phyloP scores from a whole-genome alignment of 2,329 filamentous ascomycete genomes.

The Rhexocercosporidium sp. region DNA sequence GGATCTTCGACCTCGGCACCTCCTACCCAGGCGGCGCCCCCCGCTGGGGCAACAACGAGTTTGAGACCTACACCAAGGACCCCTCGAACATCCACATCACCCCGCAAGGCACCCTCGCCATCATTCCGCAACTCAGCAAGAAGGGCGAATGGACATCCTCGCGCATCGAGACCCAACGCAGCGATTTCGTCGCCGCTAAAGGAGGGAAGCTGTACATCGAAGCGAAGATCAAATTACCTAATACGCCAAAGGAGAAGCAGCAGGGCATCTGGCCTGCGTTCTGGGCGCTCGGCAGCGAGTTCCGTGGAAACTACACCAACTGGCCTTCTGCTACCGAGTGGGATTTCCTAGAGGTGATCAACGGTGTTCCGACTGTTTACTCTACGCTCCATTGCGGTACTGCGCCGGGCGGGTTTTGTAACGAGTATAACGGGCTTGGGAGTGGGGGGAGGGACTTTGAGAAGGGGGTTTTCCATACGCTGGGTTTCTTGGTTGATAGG shows the following conservation, averaged over 20 bases:
- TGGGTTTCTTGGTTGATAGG: conserved; percentile 45
- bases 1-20: conserved; percentile 52
- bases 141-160: conserved; percentile 49
- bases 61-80: conserved; percentile 53
- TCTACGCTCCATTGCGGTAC: conserved; percentile 51
- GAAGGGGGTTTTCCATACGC: conserved; percentile 44
- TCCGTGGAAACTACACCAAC: conserved; percentile 46
- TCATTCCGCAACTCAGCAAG: conserved; percentile 41
- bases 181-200: conserved; percentile 43
- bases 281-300: conserved; percentile 50
- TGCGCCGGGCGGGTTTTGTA: conserved; percentile 48
- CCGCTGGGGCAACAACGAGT: conserved; percentile 56
- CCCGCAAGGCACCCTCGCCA: conserved; percentile 45
- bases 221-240: conserved; percentile 47
- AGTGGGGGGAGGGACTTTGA: conserved; percentile 30
- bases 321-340: conserved; percentile 53
- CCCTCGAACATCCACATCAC: conserved; percentile 50
- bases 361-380: conserved; percentile 45
- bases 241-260: conserved; percentile 35
- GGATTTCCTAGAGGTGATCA: conserved; percentile 52
- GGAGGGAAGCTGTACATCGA: conserved; percentile 48
- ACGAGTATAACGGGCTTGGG: conserved; percentile 47
- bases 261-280: conserved; percentile 54
- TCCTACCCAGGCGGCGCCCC: conserved; percentile 51
- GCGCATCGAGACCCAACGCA: conserved; percentile 48